A percentile compares a stretch with the other conserved stretches of the same genome.
These are phyloP conservation scores for Pichia nakasei DNA, from an alignment of 805 yeast genomes.

Conservation along the genomic window DNA sequence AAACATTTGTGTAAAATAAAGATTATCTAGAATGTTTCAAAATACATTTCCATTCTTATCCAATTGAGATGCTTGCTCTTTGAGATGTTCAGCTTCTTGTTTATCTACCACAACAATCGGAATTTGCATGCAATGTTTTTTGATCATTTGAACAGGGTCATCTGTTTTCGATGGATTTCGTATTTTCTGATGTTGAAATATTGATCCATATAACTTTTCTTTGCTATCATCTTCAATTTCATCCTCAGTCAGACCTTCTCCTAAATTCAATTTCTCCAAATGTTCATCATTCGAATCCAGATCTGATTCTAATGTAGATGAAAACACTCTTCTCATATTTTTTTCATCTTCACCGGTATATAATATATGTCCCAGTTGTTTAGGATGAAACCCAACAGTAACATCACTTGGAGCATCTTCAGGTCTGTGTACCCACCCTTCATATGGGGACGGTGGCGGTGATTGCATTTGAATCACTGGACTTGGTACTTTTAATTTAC, in stretches of 20 bases:
- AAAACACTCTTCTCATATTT: slow-evolving; percentile 8
- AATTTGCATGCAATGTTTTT: slow-evolving; percentile 3
- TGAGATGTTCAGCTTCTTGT: slow-evolving; percentile 22
- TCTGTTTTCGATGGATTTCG: not conserved
- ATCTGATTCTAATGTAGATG: slow-evolving; percentile 5
- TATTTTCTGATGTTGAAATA: not conserved
- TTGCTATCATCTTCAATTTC: slow-evolving; percentile 3
- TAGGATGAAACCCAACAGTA: slow-evolving; percentile 23
- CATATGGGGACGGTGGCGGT: slow-evolving; percentile 30
- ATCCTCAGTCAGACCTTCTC: slow-evolving; percentile 8
- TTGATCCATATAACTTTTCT: slow-evolving; percentile 1
- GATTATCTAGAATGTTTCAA: no score
- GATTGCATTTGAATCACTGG: slow-evolving; percentile 26
- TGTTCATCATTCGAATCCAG: slow-evolving; percentile 1
- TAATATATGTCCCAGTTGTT: slow-evolving; percentile 21
- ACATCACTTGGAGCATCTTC: slow-evolving; percentile 27
- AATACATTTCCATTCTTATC: not conserved
- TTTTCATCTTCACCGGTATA: slow-evolving; percentile 13
- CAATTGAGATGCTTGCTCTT: slow-evolving; percentile 8
- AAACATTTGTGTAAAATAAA: no score
- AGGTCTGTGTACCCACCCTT: slow-evolving; percentile 23
- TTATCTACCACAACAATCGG: slow-evolving; percentile 24
- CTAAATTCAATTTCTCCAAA: slow-evolving; percentile 4
- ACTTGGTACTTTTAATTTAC: slow-evolving; percentile 18
- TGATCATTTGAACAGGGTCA: not conserved